Percentiles rank a stretch among this genome's conserved stretches.
These are phyloP conservation scores for Salix purpurea DNA, from an alignment of 345 rosid species.

Conservation along the genomic window DNA sequence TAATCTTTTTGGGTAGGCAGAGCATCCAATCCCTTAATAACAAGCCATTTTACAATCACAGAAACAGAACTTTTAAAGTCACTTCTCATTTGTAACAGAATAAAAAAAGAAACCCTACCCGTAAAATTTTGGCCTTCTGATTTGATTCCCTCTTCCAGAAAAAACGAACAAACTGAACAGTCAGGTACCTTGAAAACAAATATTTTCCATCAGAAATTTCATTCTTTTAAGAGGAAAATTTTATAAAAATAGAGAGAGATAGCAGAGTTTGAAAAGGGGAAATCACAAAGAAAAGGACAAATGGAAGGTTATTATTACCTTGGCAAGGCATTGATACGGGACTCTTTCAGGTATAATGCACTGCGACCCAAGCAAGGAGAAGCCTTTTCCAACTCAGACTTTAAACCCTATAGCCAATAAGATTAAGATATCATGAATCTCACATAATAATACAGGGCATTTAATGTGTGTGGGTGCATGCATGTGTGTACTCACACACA, in stretches of 20 bases:
- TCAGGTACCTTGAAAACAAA: slow-evolving; percentile 64
- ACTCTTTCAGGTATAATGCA: slow-evolving; percentile 81
- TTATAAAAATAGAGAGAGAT: slow-evolving; percentile 1
- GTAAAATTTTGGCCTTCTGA: slow-evolving; percentile 95
- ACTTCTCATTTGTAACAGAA: background rate
- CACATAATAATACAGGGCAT: background rate
- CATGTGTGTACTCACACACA: background rate
- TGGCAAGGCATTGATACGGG: slow-evolving; percentile 75
- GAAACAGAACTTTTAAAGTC: background rate
- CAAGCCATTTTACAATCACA: background rate
- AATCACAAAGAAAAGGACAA: background rate
- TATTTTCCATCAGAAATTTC: background rate
- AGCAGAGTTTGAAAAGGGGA: background rate
- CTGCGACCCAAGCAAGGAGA: slow-evolving; percentile 83
- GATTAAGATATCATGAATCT: background rate
- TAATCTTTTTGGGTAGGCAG: background rate
- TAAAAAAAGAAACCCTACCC: slow-evolving; percentile 45
- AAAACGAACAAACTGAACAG: slow-evolving; percentile 97
- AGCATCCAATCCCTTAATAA: background rate
- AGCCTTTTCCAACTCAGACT: slow-evolving; percentile 92
- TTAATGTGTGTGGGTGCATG: background rate
- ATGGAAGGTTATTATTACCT: slow-evolving; percentile 48
- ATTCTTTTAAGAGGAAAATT: background rate
- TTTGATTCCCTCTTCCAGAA: slow-evolving; percentile 99
- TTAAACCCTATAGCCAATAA: slow-evolving; percentile 56